These are phyloP conservation scores for Bryoerythrophyllum caledonicum DNA, from an alignment of 225 moss, liverwort and hornwort genomes.

Conservation along the genomic window DNA sequence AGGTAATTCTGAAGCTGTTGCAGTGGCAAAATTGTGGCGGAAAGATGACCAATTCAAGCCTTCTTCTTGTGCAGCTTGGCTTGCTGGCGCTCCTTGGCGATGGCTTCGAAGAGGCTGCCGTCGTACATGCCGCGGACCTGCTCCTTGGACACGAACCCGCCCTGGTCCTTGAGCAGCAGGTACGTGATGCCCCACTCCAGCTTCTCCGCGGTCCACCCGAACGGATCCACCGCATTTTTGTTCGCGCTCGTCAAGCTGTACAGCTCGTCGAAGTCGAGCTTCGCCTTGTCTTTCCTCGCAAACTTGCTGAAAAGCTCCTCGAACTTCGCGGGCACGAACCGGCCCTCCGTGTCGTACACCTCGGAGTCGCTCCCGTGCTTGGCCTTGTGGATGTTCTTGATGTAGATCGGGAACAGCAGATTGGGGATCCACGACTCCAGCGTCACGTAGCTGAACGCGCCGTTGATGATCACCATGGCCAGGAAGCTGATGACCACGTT, in stretches of 20 bases:
- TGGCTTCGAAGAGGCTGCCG: constrained; percentile 56
- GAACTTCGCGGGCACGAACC: constrained; percentile 77
- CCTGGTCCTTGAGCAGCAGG: constrained; percentile 57
- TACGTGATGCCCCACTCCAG: constrained; percentile 75
- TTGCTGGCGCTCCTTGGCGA: constrained; percentile 32
- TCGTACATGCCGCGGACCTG: constrained; percentile 66
- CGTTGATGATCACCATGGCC: constrained; percentile 42
- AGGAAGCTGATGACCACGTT: constrained; percentile 42
- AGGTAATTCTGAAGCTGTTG: background rate
- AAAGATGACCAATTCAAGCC: background rate
- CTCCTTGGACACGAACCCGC: constrained; percentile 55
- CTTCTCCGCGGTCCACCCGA: constrained; percentile 71
- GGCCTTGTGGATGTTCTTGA: constrained; percentile 70
- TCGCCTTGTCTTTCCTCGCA: constrained; percentile 42
- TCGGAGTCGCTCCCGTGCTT: constrained; percentile 86
- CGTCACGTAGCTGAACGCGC: constrained; percentile 61
- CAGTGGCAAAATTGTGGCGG: too few species aligned
- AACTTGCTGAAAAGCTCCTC: constrained; percentile 75
- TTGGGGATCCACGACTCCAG: constrained; percentile 68
- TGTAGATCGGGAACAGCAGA: constrained; percentile 55
- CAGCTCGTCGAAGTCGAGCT: constrained; percentile 49
- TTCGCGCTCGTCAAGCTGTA: constrained; percentile 41
- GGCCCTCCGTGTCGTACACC: constrained; percentile 82
- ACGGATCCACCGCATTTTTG: constrained; percentile 46
- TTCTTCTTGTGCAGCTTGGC: constrained; percentile 40